phyloP scores from a whole-genome alignment of 176 grass and related monocot genomes.

The Alopecurus myosuroides region DNA sequence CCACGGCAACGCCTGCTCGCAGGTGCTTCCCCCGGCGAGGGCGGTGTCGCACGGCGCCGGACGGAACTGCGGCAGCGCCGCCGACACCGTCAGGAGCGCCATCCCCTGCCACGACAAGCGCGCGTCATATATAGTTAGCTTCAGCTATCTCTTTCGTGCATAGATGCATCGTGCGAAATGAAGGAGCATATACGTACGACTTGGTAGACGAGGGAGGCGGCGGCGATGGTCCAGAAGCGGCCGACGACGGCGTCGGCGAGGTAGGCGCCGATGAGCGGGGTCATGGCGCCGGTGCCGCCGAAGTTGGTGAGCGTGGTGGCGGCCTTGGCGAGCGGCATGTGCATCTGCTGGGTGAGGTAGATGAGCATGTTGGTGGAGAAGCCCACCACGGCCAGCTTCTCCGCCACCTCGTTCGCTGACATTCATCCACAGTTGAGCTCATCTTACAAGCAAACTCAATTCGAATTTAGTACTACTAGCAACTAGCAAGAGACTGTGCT shows the following conservation, averaged over 20 bases:
- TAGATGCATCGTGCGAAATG: not conserved
- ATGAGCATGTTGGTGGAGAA: constrained; percentile 75
- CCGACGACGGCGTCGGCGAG: constrained; percentile 72
- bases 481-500: no score
- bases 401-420: constrained; percentile 72
- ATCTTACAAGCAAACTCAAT: no score
- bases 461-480: no score
- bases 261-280: constrained; percentile 77
- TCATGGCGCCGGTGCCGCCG: constrained; percentile 58
- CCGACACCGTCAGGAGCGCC: constrained; percentile 66
- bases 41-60: constrained; percentile 39
- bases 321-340: constrained; percentile 70
- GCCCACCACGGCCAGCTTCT: constrained; percentile 85
- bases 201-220: constrained; percentile 62
- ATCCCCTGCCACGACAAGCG: no score
- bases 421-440: no score
- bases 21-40: not conserved
- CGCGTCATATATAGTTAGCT: no score
- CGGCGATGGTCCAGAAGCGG: constrained; percentile 78
- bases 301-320: constrained; percentile 88
- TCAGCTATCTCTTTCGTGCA: not conserved
- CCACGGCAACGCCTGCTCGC: constrained; percentile 57
- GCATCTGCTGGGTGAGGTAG: constrained; percentile 79
- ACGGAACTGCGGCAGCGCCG: constrained; percentile 52
- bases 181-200: no score